Conservation (phyloP, 768 basidiomycete genomes). For the Lentinula edodes region DNA sequence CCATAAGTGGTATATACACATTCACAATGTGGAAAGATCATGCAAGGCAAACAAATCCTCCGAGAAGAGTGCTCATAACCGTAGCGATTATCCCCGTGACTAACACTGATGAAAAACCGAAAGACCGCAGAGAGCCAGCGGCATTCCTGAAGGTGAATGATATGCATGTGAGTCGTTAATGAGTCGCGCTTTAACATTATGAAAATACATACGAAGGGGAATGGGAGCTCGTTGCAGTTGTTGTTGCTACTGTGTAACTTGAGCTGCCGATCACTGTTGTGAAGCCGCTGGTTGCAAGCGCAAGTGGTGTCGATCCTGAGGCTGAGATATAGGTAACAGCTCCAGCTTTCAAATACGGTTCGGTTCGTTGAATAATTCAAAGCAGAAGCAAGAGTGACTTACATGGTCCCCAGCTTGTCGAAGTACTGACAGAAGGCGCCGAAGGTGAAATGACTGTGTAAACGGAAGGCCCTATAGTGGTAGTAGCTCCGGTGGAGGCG, state of each 20-base stretch:
- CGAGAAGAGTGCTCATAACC: not conserved
- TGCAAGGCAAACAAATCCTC: constrained; percentile 1
- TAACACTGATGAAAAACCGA: not conserved
- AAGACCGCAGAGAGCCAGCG: not conserved
- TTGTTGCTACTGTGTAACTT: not conserved
- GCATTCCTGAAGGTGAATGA: not conserved
- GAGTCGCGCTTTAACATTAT: not conserved
- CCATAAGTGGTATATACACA: not conserved
- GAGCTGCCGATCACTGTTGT: not conserved
- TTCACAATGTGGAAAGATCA: not conserved
- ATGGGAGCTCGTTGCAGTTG: not conserved
- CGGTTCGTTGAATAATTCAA: not conserved
- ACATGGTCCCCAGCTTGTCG: not conserved
- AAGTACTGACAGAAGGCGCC: not conserved
- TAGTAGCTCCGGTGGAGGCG: not conserved
- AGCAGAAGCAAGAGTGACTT: not conserved
- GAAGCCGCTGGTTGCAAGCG: not conserved
- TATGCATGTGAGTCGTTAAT: not conserved
- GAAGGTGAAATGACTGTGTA: not conserved
- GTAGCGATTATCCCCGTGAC: not conserved
- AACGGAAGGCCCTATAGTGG: not conserved
- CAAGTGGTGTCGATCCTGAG: not conserved
- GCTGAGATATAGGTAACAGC: not conserved
- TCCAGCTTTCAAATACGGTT: not conserved
- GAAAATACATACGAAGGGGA: not conserved